Percentiles rank a stretch among this genome's conserved stretches.
These are phyloP conservation scores for Pseudotsuga menziesii DNA, from an alignment of 75 land plant species.

Conservation along the genomic window DNA sequence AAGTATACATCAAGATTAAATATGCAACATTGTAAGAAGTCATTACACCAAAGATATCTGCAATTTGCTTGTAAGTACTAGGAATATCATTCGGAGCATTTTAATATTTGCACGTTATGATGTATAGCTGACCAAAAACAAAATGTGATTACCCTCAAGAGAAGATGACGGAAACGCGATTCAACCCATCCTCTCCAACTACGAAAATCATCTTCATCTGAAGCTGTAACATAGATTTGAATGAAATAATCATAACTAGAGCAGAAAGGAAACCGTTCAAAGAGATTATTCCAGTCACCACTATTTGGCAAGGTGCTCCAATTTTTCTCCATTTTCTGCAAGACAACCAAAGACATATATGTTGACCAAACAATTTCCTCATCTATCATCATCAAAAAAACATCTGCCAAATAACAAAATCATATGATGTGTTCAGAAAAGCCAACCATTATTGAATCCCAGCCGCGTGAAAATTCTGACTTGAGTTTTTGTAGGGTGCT, in stretches of 20 bases:
- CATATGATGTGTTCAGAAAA: background rate
- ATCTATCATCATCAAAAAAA: too few relatives aligned
- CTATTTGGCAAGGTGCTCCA: constrained; percentile 1
- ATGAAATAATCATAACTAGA: constrained; percentile 20
- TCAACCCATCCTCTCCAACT: constrained; percentile 49
- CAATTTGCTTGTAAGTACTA: too few relatives aligned
- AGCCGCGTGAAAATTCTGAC: constrained; percentile 34
- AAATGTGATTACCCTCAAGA: constrained; percentile 23
- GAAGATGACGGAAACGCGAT: constrained; percentile 39
- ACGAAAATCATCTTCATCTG: constrained; percentile 23
- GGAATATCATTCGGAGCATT: too few relatives aligned
- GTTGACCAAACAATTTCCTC: too few relatives aligned
- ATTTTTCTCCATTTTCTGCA: constrained; percentile 2
- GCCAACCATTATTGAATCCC: constrained; percentile 16
- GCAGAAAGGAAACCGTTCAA: constrained; percentile 31
- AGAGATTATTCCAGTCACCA: constrained; percentile 30
- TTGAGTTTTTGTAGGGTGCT: constrained; percentile 33
- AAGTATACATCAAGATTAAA: constrained; percentile 5
- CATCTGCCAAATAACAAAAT: too few relatives aligned
- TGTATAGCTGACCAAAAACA: background rate
- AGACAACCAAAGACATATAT: background rate
- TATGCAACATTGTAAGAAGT: background rate
- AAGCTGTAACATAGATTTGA: constrained; percentile 25
- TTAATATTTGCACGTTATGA: too few relatives aligned
- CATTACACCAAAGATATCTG: too few relatives aligned